phyloP scores from a whole-genome alignment of 495 filamentous ascomycete species.

The Friedmanniomyces simplex region DNA sequence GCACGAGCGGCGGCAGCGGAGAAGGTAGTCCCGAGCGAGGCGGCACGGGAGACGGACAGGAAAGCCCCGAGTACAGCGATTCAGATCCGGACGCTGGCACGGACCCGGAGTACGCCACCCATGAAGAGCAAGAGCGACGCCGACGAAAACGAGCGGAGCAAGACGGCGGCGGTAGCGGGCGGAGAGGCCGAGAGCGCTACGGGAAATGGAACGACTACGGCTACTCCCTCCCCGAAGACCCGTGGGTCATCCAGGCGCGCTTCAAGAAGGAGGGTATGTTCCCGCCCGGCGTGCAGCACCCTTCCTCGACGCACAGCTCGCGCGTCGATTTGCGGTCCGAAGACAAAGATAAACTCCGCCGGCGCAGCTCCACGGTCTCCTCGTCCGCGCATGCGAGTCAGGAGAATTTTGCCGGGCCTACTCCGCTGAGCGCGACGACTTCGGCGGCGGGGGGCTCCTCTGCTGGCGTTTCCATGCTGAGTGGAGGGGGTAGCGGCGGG shows the following conservation, averaged over 20 bases:
- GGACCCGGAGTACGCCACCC: constrained; percentile 18
- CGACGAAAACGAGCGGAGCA: neutral
- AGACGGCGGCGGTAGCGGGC: neutral
- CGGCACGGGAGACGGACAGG: constrained; percentile 10
- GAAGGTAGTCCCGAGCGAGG: constrained; percentile 18
- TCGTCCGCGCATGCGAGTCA: constrained; percentile 33
- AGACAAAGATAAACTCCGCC: constrained; percentile 17
- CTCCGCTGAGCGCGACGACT: neutral
- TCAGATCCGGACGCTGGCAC: constrained; percentile 24
- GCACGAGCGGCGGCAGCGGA: constrained; percentile 17
- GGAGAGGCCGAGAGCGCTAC: constrained; percentile 20
- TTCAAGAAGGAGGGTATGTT: constrained; percentile 68
- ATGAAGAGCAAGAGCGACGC: constrained; percentile 13
- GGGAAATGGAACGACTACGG: constrained; percentile 35
- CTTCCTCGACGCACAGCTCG: constrained; percentile 47
- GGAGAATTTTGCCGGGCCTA: constrained; percentile 25
- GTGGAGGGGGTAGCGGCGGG: neutral
- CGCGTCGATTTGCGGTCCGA: constrained; percentile 40
- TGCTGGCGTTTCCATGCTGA: neutral
- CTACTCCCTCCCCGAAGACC: constrained; percentile 79
- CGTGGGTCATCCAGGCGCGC: constrained; percentile 88
- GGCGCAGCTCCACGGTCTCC: constrained; percentile 35
- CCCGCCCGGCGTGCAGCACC: constrained; percentile 40
- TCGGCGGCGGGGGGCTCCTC: neutral
- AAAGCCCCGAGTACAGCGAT: constrained; percentile 20